Percentiles rank a stretch among this genome's conserved stretches.
Evolutionary conservation across 345 rosid species (phyloP).

Genomic region (Brassica rapa): DNA sequence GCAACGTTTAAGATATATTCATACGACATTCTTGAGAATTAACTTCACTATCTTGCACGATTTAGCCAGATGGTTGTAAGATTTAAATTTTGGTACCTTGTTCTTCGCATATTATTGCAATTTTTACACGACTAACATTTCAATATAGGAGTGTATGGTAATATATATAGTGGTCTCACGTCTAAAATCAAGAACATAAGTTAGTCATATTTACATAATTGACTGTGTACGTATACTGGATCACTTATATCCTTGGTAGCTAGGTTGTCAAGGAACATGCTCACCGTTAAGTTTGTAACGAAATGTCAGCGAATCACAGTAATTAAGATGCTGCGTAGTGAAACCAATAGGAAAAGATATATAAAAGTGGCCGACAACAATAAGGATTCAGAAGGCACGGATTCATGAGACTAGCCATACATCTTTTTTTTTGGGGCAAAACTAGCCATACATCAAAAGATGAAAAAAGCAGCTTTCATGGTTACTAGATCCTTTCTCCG

Average conservation of each 20-base stretch:
- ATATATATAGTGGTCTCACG: not conserved
- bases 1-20: slow-evolving; percentile 13
- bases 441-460: slow-evolving; percentile 38
- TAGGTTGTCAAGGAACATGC: not conserved
- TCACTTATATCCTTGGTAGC: not conserved
- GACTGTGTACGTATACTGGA: not conserved
- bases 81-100: not conserved
- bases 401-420: slow-evolving; percentile 39
- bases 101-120: not conserved
- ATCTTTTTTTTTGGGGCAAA: not conserved
- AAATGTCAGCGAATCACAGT: not conserved
- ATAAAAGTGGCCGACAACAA: slow-evolving; percentile 42
- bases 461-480: slow-evolving; percentile 23
- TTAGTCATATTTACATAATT: not conserved
- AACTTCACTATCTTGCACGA: slow-evolving; percentile 15
- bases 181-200: not conserved
- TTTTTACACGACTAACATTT: not conserved
- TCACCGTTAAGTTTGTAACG: not conserved
- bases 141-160: not conserved
- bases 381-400: slow-evolving; percentile 38
- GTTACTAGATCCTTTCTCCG: not conserved
- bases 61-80: not conserved
- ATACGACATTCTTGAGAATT: not conserved
- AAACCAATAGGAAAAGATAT: not conserved
- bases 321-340: not conserved